Evolutionary conservation across 2,329 filamentous ascomycete species (phyloP).

Genomic region (Xylaria multiplex): DNA sequence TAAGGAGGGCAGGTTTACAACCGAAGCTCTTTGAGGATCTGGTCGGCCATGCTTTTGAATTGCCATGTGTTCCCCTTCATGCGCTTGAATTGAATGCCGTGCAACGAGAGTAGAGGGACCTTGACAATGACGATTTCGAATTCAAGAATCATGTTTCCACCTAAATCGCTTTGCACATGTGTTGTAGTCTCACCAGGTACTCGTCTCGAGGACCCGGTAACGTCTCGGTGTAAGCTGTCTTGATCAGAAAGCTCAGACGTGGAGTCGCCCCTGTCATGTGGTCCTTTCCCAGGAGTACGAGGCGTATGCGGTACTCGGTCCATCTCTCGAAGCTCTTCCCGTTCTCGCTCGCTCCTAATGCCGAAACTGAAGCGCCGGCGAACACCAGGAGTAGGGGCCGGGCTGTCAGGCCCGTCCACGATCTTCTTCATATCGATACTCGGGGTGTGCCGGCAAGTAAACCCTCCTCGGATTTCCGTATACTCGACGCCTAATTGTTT

Average conservation of each 20-base stretch:
- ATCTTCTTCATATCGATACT: conserved; percentile 87
- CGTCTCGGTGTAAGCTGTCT: conserved; percentile 71
- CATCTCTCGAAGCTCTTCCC: conserved; percentile 76
- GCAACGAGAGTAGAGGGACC: conserved; percentile 88
- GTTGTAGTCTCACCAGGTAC: conserved; percentile 89
- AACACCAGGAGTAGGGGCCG: conserved; percentile 67
- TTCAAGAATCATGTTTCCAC: conserved; percentile 82
- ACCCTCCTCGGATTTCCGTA: conserved; percentile 91
- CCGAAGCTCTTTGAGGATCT: conserved; percentile 86
- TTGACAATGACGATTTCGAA: conserved; percentile 99
- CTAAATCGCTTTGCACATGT: conserved; percentile 89
- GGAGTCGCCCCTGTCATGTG: conserved; percentile 77
- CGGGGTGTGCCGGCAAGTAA: conserved; percentile 86
- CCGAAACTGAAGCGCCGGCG: conserved; percentile 86
- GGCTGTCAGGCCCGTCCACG: conserved; percentile 70
- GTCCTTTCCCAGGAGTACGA: conserved; percentile 57
- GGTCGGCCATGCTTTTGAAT: conserved; percentile 98
- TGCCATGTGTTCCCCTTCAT: conserved; percentile 96
- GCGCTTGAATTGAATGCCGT: conserved; percentile 98
- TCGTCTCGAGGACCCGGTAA: conserved; percentile 62
- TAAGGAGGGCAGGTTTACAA: conserved; percentile 61
- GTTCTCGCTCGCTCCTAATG: conserved; percentile 71
- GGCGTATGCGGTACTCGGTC: conserved; percentile 61
- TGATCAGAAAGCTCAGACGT: conserved; percentile 84
- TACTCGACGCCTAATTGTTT: conserved; percentile 90